Conservation (phyloP, 164 flowering plant genomes). For the Nymphaea colorata region DNA sequence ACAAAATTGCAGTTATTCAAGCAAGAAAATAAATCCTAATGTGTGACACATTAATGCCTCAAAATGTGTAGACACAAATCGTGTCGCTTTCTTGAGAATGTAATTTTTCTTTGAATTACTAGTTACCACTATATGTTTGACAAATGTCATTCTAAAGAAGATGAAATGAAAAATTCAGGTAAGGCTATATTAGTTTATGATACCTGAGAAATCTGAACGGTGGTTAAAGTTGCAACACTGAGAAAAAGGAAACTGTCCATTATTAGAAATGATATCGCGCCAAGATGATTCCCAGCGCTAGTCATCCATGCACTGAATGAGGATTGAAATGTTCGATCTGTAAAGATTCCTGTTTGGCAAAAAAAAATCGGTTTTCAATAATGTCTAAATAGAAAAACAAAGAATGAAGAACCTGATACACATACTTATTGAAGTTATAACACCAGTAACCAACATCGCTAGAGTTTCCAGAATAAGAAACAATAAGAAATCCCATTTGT, state of each 20-base stretch:
- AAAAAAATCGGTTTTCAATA: not conserved
- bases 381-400: slow-evolving; percentile 1
- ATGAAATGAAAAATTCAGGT: too few relatives aligned
- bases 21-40: too few relatives aligned
- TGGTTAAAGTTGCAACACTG: slow-evolving; percentile 66
- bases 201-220: slow-evolving; percentile 92
- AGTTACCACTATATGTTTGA: too few relatives aligned
- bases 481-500: slow-evolving; percentile 88
- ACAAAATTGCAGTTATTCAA: too few relatives aligned
- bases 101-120: too few relatives aligned
- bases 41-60: too few relatives aligned
- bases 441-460: slow-evolving; percentile 80
- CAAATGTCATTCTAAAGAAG: too few relatives aligned
- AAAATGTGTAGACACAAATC: too few relatives aligned
- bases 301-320: slow-evolving; percentile 77
- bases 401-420: not conserved
- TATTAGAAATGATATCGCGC: slow-evolving; percentile 58
- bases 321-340: slow-evolving; percentile 72
- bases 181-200: not conserved
- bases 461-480: slow-evolving; percentile 76
- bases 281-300: slow-evolving; percentile 57
- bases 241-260: slow-evolving; percentile 68
- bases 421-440: slow-evolving; percentile 57
- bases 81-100: too few relatives aligned
- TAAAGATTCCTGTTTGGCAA: slow-evolving; percentile 49